Base-by-base conservation (phyloP, 352 stramenopile species). In the Pythium guiyangense region DNA sequence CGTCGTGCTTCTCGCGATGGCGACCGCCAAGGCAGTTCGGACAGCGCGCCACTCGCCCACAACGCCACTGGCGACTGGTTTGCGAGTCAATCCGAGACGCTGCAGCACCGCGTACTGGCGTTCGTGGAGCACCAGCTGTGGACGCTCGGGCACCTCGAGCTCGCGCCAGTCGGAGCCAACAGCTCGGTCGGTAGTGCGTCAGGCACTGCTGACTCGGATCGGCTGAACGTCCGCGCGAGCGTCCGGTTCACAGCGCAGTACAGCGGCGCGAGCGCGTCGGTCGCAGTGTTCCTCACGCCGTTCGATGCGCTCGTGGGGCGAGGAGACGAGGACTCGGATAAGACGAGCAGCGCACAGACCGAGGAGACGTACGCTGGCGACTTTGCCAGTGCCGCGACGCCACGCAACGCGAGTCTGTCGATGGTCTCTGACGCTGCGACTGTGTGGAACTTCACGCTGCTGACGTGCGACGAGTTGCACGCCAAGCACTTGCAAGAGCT, bases 391-490 rank as follows among this genome's bases (percentile, higher is more conserved):
- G 18, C 9, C 1, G 18, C 17, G 20, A 26, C 42, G 20, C 17
- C 17, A 18, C 9, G 18, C 39, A 44, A 20, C n/a, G 39, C 31
- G 8, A 37, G 18, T 44, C 39, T n/a, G 15, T 44, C 39, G 14
- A 22, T 14, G 15, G 6, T 5, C 15, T 20, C 39, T 9, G n/a
- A 5, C 42, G 42, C 42, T 17, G 22, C 22, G 22, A 35, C 49
- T 31, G 22, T 66, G 22, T 66, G 59, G 59, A 60, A 61, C 45
- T 61, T 66, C 20, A 66, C 59, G 15, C 40, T 66, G 52, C 6
- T 66, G 47, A 5, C 27, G 31, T 66, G 59, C 31, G 50, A 59
- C 44, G 58, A 4, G 51, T 22, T 22, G 22, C 45, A 57, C 37
- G 49, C 56, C 18, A 44, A 51, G 52, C 39, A 39, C 27, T 2